Base-by-base conservation (phyloP, 345 rosid genomes). In the Tarenaya hassleriana region DNA sequence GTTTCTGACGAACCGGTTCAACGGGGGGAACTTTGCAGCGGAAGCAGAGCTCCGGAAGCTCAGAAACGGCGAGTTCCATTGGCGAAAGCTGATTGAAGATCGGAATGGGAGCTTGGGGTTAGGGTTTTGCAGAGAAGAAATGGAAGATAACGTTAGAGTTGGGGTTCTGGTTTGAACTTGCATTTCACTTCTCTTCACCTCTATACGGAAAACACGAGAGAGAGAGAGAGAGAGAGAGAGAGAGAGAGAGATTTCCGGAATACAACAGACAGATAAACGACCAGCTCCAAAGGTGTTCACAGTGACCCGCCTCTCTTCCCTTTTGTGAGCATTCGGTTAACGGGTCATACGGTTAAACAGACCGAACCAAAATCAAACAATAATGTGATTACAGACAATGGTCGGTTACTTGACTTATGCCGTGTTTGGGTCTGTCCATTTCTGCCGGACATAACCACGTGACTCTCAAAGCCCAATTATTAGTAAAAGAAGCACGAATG, bases 81-180 rank as follows among this genome's bases (percentile, higher is more conserved):
- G 9, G 58, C 41, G 55, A 34, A 47, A 61, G 47, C 27, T 13
- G 38, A 66, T n/a, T 19, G 59, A 57, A 45, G 70, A 55, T 20
- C 50, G 66, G 29, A 65, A 45, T 52, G 41, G 19, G 15, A 21
- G 41, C 52, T 62, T 75, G 16, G 52, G 64, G 66, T 50, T 55
- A 34, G 60, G 56, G 62, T 54, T 66, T 52, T 17, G 69, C 12
- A 50, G 44, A 29, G 56, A 65, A 40, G 58, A 8, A 18, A 43
- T 46, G 12, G 71, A 68, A 46, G 73, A 52, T 34, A 66, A 65
- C 5, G 65, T 41, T 6, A 10, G 64, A 39, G 43, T 8, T 16
- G 72, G 51, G 69, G 72, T 8, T 69, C 61, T 78, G 75, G 70
- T 54, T 29, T 62, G 71, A 79, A 75, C 73, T 48, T 57, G 68